Evolutionary conservation across 1,139 yeast genomes (phyloP).

Genomic region (Yamadazyma kanchanaburiensis): DNA sequence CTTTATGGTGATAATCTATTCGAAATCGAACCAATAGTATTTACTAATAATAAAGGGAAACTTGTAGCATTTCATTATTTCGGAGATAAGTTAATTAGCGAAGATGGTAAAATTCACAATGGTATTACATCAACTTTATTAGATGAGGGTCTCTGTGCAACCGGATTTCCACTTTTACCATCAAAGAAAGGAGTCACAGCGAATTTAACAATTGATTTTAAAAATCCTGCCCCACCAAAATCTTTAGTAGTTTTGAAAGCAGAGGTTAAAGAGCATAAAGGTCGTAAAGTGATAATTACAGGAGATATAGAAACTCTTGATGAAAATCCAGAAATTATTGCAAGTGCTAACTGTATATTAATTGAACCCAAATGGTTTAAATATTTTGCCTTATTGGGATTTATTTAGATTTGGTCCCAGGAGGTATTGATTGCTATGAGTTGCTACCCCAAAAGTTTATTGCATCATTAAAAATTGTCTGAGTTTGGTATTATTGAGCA

Average conservation of each 20-base stretch:
- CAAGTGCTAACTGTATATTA: slow-evolving; percentile 58
- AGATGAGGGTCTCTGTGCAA: slow-evolving; percentile 83
- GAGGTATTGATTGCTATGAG: too few species aligned
- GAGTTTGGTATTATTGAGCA: too few species aligned
- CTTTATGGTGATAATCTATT: slow-evolving; percentile 59
- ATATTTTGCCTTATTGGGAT: slow-evolving; percentile 58
- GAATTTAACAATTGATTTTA: slow-evolving; percentile 60
- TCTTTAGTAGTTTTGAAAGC: slow-evolving; percentile 68
- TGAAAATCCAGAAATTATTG: slow-evolving; percentile 36
- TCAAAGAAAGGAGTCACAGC: slow-evolving; percentile 91
- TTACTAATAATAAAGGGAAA: slow-evolving; percentile 46
- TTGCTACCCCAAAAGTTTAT: slow-evolving; percentile 1
- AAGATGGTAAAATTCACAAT: slow-evolving; percentile 77
- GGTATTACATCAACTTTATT: slow-evolving; percentile 80
- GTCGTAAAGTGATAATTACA: slow-evolving; percentile 75
- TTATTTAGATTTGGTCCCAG: slow-evolving; percentile 11
- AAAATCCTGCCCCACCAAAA: slow-evolving; percentile 63
- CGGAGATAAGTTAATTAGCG: slow-evolving; percentile 63
- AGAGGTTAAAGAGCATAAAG: slow-evolving; percentile 61
- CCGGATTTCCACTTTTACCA: slow-evolving; percentile 87
- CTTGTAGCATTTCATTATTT: slow-evolving; percentile 64
- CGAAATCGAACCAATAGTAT: slow-evolving; percentile 66
- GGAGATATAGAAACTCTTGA: slow-evolving; percentile 56
- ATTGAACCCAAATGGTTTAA: slow-evolving; percentile 84
- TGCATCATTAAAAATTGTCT: too few species aligned